These are phyloP conservation scores for Manihot esculenta DNA, from an alignment of 441 rosid species.

Conservation along the genomic window DNA sequence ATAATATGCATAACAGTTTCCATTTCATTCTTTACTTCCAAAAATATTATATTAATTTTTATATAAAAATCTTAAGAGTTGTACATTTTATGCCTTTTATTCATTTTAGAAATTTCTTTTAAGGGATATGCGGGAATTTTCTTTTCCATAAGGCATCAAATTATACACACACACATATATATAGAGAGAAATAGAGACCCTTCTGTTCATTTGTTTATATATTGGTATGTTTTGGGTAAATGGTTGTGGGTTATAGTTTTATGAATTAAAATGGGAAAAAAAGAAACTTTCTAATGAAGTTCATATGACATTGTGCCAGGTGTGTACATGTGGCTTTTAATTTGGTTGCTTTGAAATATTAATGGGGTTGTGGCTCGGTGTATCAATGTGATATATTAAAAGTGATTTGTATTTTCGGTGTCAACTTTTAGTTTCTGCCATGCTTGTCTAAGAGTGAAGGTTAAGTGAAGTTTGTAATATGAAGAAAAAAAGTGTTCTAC, in stretches of 20 bases:
- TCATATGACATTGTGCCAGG: background rate
- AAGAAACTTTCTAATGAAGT: background rate
- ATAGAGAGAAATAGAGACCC: too few species aligned
- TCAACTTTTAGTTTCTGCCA: background rate
- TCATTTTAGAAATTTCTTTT: background rate
- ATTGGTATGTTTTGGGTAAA: background rate
- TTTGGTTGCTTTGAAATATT: background rate
- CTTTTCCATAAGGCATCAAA: background rate
- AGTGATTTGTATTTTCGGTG: background rate
- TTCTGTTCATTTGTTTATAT: too few species aligned
- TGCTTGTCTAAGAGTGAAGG: background rate
- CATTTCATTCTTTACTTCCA: background rate
- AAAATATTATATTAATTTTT: background rate
- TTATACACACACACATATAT: too few species aligned
- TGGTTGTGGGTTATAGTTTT: background rate
- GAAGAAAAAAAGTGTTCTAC: background rate
- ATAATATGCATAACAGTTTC: background rate
- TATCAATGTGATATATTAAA: background rate
- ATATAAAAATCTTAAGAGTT: background rate
- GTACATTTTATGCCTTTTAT: background rate
- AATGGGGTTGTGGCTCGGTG: background rate
- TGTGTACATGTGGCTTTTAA: background rate
- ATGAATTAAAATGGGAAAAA: background rate
- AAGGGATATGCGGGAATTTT: background rate
- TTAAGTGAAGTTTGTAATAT: background rate